Evolutionary conservation across 257 asterid species (phyloP).

Genomic region (Nicotiana noctiflora): DNA sequence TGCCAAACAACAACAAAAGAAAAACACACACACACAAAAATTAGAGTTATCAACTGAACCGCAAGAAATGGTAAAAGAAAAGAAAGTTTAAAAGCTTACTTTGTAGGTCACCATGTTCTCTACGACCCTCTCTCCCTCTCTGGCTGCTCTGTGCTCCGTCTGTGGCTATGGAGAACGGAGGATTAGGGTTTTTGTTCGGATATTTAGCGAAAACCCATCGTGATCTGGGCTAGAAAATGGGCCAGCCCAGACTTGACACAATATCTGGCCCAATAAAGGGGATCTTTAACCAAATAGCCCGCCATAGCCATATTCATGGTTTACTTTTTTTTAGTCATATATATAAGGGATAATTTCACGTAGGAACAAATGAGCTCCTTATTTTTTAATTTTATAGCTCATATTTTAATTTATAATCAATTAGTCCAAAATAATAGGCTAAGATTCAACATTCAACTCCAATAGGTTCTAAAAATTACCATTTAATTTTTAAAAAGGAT

Average conservation of each 20-base stretch:
- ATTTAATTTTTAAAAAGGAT: no score
- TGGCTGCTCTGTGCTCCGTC: neutral
- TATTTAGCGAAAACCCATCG: neutral
- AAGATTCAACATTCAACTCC: no score
- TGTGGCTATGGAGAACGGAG: neutral
- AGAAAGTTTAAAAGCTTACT: neutral
- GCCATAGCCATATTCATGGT: no score
- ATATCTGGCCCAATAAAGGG: neutral
- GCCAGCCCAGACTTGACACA: neutral
- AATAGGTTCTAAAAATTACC: no score
- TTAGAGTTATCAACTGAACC: neutral
- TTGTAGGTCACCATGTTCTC: neutral
- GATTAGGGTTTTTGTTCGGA: constrained; percentile 1
- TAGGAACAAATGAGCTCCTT: no score
- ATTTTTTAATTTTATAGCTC: no score
- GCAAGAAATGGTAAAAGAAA: neutral
- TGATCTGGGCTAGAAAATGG: constrained; percentile 1
- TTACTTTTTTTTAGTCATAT: no score
- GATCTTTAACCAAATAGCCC: no score
- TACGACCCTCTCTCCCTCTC: neutral
- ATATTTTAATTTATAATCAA: no score
- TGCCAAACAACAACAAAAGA: no score
- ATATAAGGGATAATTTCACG: no score
- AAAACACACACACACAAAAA: neutral
- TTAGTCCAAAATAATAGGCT: no score